These are phyloP conservation scores for Bisporella sp. DNA, from an alignment of 2,329 filamentous ascomycete species.

Conservation along the genomic window DNA sequence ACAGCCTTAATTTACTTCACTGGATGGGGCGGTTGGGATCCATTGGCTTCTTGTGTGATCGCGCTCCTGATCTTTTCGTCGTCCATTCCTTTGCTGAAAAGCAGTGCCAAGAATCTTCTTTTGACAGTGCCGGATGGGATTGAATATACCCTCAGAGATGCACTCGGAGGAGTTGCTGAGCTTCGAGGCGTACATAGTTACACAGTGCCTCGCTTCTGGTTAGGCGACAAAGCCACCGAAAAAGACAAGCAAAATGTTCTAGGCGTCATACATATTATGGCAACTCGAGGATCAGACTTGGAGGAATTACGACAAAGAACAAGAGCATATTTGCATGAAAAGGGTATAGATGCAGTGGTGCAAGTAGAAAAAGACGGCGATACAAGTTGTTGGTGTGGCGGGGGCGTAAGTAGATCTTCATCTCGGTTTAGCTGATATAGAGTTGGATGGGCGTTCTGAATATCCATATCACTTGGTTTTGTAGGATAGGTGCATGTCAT, in stretches of 20 bases:
- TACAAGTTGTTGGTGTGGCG: conserved; percentile 52
- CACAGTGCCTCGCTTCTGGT: conserved; percentile 84
- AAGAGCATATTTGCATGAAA: conserved; percentile 58
- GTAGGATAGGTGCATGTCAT: not conserved
- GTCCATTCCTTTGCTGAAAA: conserved; percentile 78
- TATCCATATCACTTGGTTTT: no score
- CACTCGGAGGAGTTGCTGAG: conserved; percentile 73
- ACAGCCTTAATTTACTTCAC: conserved; percentile 81
- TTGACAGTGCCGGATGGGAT: conserved; percentile 77
- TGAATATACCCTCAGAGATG: conserved; percentile 84
- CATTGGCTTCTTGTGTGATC: conserved; percentile 87
- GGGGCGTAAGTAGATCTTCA: conserved; percentile 4
- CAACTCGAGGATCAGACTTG: conserved; percentile 61
- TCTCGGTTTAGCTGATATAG: conserved; percentile 1
- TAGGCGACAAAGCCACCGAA: conserved; percentile 57
- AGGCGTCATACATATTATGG: conserved; percentile 82
- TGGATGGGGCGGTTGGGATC: conserved; percentile 92
- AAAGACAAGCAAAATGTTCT: conserved; percentile 48
- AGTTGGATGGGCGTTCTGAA: not conserved
- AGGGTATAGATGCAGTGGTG: conserved; percentile 74
- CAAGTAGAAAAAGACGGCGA: conserved; percentile 87
- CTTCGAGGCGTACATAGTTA: conserved; percentile 82
- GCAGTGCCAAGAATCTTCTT: conserved; percentile 74
- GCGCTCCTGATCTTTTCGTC: conserved; percentile 90
- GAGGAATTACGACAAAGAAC: conserved; percentile 83